Base-by-base conservation (phyloP, 2,329 filamentous ascomycete species). In the Aschersonia sp. region DNA sequence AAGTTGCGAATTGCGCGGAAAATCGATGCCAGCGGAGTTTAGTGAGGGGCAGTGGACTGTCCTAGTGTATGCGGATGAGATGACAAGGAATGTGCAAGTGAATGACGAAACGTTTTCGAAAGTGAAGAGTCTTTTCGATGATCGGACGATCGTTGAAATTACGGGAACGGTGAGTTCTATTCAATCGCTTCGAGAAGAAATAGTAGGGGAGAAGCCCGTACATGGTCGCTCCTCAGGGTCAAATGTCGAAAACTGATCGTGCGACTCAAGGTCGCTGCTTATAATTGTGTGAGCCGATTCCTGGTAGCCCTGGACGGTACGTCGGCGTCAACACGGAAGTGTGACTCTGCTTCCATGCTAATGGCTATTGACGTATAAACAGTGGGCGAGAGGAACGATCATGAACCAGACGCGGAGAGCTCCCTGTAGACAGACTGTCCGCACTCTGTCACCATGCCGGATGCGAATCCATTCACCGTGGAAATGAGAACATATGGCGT, bases 211-310 rank as follows among this genome's bases (percentile, higher is more conserved):
- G 20, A 20, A 20, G 20, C 20, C 20, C 20, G 20, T 20, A 20
- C 20, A 20, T 20, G 20, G 20, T 20, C 20, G 20, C 20, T 20
- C 20, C 20, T 20, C 20, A 20, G 20, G 20, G 20, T 20, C 20
- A 20, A 20, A 20, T 20, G 20, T 29, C 31, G 31, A 29, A 29
- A 9, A 43, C 20, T 30, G 9, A 43, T 10, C 20, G 10, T 29
- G 28, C 30, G 20, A 28, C 5, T 5, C 10, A 30, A 75, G 73
- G 63, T 78, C 54, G 85, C 84, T 9, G 80, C 78, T 48, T 94
- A 94, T 62, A 94, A 94, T 61, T 89, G 85, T 59, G 86, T 94
- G 12, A 89, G 84, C 61, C 75, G 87, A 31, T 89, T 94, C 56
- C 63, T 94, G 54, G 86, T 94, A 28, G 87, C 87, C 10, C 63